These are phyloP conservation scores for Chaetomiaceae sp. DNA, from an alignment of 2,329 filamentous ascomycete genomes.

Conservation along the genomic window DNA sequence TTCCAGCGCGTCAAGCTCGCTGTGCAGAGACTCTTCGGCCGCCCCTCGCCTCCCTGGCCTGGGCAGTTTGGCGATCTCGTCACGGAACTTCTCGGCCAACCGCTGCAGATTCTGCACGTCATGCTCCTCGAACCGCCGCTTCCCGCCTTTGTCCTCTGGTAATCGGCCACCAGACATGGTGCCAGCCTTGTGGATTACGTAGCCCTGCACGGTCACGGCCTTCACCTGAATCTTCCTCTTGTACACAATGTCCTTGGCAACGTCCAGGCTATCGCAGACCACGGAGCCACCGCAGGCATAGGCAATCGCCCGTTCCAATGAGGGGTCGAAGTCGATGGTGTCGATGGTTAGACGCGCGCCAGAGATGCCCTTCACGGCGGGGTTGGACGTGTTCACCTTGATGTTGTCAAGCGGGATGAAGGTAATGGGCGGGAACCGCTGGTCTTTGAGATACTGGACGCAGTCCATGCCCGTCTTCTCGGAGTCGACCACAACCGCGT, in stretches of 20 bases:
- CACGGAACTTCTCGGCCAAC: slow-evolving; percentile 66
- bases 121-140: slow-evolving; percentile 81
- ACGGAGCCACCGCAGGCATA: slow-evolving; percentile 94
- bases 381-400: slow-evolving; percentile 85
- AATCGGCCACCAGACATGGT: slow-evolving; percentile 93
- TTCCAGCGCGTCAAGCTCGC: slow-evolving; percentile 73
- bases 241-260: slow-evolving; percentile 87
- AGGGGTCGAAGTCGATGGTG: slow-evolving; percentile 86
- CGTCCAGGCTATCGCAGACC: slow-evolving; percentile 80
- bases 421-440: slow-evolving; percentile 78
- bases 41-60: slow-evolving; percentile 67
- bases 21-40: slow-evolving; percentile 75
- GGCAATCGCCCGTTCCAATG: slow-evolving; percentile 83
- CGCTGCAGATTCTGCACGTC: slow-evolving; percentile 81
- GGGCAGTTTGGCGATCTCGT: slow-evolving; percentile 73
- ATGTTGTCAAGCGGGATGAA: slow-evolving; percentile 98
- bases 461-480: slow-evolving; percentile 93
- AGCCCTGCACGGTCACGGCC: slow-evolving; percentile 91
- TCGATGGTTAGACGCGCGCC: slow-evolving; percentile 88
- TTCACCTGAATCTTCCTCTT: slow-evolving; percentile 81
- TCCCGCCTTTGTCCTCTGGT: slow-evolving; percentile 64
- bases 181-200: slow-evolving; percentile 92
- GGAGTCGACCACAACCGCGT: slow-evolving; percentile 89
- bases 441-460: slow-evolving; percentile 88
- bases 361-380: slow-evolving; percentile 81